Base-by-base conservation (phyloP, 2,329 filamentous ascomycete species). In the Fusarium globosum region DNA sequence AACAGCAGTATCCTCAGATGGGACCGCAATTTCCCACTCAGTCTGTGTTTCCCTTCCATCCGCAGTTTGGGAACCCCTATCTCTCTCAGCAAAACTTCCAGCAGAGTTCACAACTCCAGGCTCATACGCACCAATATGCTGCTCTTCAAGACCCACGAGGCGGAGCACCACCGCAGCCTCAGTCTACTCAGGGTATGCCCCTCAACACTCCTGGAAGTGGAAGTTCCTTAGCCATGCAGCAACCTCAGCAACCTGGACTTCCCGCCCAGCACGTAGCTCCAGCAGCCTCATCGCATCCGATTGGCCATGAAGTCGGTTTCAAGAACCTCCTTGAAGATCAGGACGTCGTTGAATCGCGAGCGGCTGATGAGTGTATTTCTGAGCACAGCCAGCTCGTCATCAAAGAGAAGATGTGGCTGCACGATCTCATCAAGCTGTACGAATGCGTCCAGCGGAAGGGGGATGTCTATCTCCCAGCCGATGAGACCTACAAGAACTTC, bases 351-450 rank as follows among this genome's bases (percentile, higher is more conserved):
- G 35, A 38, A 14, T 21, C 45, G 35, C 57, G 57, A 39, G 45
- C 20, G 21, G 35, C 57, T 39, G 57, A 28, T 18, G 35, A 38
- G 12, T 53, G 35, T 39, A 18, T 60, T 23, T 38, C 57, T 15
- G 45, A 18, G 23, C 57, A 60, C 35, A 20, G 26, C 16, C 33
- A 36, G 10, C 57, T 60, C 18, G 21, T 39, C 26, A 52, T 60
- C 28, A 52, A 45, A 18, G 61, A 66, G 23, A 66, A 66, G 63
- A 65, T 66, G 63, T 33, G 41, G 26, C 23, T 66, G 2, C 18
- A 65, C 16, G 61, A 65, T 42, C 63, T 66, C 5, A 7, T 66
- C 16, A 57, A 57, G 26, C 48, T 49, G 13, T 66, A 66, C 12
- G 48, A 66, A 30, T 43, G 42, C 13, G 48, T 66, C 5, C 30